These are phyloP conservation scores for Phytophthora megakarya DNA, from an alignment of 352 stramenopile genomes.

Conservation along the genomic window DNA sequence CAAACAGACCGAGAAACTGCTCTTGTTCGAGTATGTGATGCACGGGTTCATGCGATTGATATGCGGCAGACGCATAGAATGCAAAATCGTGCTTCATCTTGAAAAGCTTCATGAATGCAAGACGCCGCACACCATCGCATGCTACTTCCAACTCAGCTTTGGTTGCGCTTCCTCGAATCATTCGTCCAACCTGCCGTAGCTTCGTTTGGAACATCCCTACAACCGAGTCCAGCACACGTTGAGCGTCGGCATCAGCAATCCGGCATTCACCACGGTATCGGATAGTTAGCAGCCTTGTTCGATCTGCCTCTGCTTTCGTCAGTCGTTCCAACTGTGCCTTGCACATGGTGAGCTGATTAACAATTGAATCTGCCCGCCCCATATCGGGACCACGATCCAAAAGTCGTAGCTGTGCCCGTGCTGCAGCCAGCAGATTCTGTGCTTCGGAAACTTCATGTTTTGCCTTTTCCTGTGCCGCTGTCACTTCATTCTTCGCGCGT, in stretches of 20 bases:
- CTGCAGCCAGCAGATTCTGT: constrained; percentile 43
- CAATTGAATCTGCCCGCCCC: constrained; percentile 50
- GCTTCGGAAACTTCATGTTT: constrained; percentile 53
- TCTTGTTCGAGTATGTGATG: constrained; percentile 50
- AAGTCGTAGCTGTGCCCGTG: constrained; percentile 59
- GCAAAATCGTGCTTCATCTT: constrained; percentile 51
- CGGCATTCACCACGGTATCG: constrained; percentile 61
- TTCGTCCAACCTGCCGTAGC: constrained; percentile 50
- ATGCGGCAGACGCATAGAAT: constrained; percentile 61
- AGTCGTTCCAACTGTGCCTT: constrained; percentile 59
- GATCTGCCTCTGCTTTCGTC: constrained; percentile 57
- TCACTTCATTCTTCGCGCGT: constrained; percentile 50
- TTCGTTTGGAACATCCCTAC: constrained; percentile 49
- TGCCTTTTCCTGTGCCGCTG: constrained; percentile 55
- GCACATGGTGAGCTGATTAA: constrained; percentile 44
- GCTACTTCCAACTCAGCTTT: constrained; percentile 44
- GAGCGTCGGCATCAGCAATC: constrained; percentile 57
- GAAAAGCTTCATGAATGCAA: constrained; percentile 75
- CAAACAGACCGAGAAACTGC: constrained; percentile 71
- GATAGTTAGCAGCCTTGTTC: constrained; percentile 43
- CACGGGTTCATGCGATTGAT: constrained; percentile 47
- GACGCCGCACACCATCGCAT: constrained; percentile 56
- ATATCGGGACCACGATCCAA: constrained; percentile 65
- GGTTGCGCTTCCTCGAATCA: constrained; percentile 11
- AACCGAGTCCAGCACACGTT: constrained; percentile 53